phyloP scores from a whole-genome alignment of 176 grass and related monocot genomes.

The Saccharum spontaneum region DNA sequence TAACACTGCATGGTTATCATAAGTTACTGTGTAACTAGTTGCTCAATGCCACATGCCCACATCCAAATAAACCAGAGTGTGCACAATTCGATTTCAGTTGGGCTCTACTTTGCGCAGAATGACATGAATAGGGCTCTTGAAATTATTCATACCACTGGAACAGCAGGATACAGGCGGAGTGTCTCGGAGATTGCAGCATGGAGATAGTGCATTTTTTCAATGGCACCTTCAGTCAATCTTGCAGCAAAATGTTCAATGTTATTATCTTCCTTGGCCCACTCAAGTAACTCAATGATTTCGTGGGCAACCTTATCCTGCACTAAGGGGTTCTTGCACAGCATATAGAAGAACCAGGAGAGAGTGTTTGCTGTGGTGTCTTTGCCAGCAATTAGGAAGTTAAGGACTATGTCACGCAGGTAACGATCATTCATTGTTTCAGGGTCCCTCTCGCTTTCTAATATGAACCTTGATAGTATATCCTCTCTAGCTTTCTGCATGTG shows the following conservation, averaged over 20 bases:
- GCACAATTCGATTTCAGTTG: no score
- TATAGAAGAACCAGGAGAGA: not conserved
- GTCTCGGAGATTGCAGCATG: slow-evolving; percentile 58
- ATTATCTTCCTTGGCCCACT: not conserved
- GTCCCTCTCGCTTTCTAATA: no score
- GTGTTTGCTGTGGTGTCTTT: not conserved
- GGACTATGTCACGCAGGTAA: no score
- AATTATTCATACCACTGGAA: slow-evolving; percentile 57
- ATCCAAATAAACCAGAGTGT: no score
- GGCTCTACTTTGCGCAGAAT: no score
- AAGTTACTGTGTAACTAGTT: no score
- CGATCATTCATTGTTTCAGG: no score
- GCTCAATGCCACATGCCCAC: no score
- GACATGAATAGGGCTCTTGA: not conserved
- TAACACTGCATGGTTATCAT: no score
- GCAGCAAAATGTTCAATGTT: slow-evolving; percentile 16
- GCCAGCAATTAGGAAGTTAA: no score
- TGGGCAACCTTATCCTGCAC: slow-evolving; percentile 57
- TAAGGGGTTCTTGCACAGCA: not conserved
- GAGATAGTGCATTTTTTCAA: slow-evolving; percentile 66
- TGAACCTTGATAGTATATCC: no score
- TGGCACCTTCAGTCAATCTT: slow-evolving; percentile 38
- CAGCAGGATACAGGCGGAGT: slow-evolving; percentile 61
- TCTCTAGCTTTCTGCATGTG: no score
- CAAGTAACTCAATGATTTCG: slow-evolving; percentile 44